Base-by-base conservation (phyloP, 768 basidiomycete genomes). In the Hericium rajendrae region DNA sequence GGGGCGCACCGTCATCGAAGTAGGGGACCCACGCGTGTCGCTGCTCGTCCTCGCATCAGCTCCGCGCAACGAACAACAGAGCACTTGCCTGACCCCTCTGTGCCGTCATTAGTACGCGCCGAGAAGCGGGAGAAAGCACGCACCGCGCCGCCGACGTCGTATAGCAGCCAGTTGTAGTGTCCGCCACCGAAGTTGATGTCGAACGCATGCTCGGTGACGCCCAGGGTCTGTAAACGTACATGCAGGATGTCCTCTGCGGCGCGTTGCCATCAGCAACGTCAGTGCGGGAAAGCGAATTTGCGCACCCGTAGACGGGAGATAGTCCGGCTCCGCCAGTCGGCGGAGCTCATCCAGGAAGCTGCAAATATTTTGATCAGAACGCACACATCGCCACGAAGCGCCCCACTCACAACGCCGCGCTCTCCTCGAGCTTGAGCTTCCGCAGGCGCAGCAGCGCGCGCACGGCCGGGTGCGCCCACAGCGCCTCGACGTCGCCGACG, bases 111-210 rank as follows among this genome's bases (percentile, higher is more conserved):
- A 28, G n/a, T 37, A 51, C 40, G 38, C 24, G 18, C 3, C 20
- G 11, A 20, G 38, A 4, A 26, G 37, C 15, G 28, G n/a, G 46
- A 46, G 16, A 24, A 32, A 51, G 13, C 37, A 76, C 86, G 67
- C 66, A 90, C 85, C 53, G 86, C 85, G 49, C 90, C 90, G 41
- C 89, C 88, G 39, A 92, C 89, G 67, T 92, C 90, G 67, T 86
- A 92, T 56, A 91, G 73, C 57, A 83, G 79, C 88, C 89, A 91
- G 54, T 83, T 79, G 65, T 86, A 87, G 46, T 75, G 75, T 56
- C 74, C 76, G 2, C 84, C 83, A 41, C 78, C 80, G 59, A 83
- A 77, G 57, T 76, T 76, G 58, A 90, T 81, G 56, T 83, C 78
- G 67, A 89, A 88, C 1, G 79, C 74, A 66, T 90, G 86, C 62